phyloP scores from a whole-genome alignment of 495 filamentous ascomycete species.

The Tuber borchii region DNA sequence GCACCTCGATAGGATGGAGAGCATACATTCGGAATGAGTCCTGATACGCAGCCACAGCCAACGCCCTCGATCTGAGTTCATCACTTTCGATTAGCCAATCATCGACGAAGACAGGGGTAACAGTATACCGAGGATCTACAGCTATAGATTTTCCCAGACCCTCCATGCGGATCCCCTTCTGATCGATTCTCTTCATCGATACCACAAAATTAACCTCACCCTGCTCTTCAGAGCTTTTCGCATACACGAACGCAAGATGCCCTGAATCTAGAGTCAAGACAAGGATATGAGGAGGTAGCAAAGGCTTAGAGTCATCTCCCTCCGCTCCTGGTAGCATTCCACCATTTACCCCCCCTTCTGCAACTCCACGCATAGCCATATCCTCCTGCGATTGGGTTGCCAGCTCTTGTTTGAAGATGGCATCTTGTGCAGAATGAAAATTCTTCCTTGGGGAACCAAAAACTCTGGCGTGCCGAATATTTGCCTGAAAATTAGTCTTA shows the following conservation, averaged over 20 bases:
- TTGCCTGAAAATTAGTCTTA: constrained; percentile 68
- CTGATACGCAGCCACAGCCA: constrained; percentile 59
- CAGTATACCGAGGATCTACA: constrained; percentile 64
- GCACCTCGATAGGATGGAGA: constrained; percentile 49
- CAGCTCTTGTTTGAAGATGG: constrained; percentile 32
- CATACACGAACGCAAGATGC: constrained; percentile 66
- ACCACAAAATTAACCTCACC: constrained; percentile 55
- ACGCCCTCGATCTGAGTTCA: constrained; percentile 52
- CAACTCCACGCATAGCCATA: constrained; percentile 43
- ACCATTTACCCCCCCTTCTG: neutral
- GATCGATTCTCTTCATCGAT: constrained; percentile 53
- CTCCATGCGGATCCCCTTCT: constrained; percentile 51
- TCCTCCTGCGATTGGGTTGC: constrained; percentile 36
- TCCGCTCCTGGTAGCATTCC: neutral
- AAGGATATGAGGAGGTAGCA: constrained; percentile 68
- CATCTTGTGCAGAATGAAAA: constrained; percentile 33
- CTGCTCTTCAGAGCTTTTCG: constrained; percentile 45
- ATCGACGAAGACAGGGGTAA: constrained; percentile 10
- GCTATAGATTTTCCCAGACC: constrained; percentile 70
- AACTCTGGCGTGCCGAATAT: constrained; percentile 60
- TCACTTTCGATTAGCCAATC: constrained; percentile 24
- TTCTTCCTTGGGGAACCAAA: constrained; percentile 47
- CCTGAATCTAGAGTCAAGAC: constrained; percentile 63
- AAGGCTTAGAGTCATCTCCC: constrained; percentile 23
- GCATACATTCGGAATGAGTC: constrained; percentile 58